These are phyloP conservation scores for Scytalidium lignicola DNA, from an alignment of 2,329 filamentous ascomycete genomes.

Conservation along the genomic window DNA sequence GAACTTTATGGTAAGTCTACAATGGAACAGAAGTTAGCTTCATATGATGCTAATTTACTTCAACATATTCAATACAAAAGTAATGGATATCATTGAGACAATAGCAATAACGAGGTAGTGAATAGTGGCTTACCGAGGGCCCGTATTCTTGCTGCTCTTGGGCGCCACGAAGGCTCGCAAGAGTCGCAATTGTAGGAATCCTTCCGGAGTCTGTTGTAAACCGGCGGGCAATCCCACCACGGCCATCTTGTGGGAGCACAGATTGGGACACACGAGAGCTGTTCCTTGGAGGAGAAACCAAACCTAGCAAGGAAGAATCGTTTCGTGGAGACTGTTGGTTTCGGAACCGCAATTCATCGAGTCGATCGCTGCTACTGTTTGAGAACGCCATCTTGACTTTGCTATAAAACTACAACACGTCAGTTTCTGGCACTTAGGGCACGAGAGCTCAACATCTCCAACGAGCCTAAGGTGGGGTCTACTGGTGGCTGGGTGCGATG, in stretches of 20 bases:
- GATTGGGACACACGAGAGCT: constrained; percentile 57
- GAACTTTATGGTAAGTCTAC: constrained; percentile 66
- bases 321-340: constrained; percentile 72
- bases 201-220: constrained; percentile 91
- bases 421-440: constrained; percentile 10
- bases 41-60: constrained; percentile 7
- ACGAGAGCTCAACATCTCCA: neutral
- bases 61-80: constrained; percentile 1
- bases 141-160: constrained; percentile 27
- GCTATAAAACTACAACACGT: constrained; percentile 20
- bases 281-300: constrained; percentile 70
- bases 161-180: constrained; percentile 22
- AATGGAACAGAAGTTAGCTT: constrained; percentile 17
- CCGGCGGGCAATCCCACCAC: constrained; percentile 76
- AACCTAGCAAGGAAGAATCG: constrained; percentile 68
- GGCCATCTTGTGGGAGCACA: constrained; percentile 58
- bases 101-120: constrained; percentile 10
- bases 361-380: constrained; percentile 56
- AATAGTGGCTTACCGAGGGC: constrained; percentile 25
- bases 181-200: constrained; percentile 63
- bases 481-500: neutral
- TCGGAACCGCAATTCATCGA: constrained; percentile 77
- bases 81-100: constrained; percentile 5
- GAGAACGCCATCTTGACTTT: constrained; percentile 57
- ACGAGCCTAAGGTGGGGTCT: constrained; percentile 16